Evolutionary conservation across 2,329 filamentous ascomycete genomes (phyloP).

Genomic region (Neopestalotiopsis sp.): DNA sequence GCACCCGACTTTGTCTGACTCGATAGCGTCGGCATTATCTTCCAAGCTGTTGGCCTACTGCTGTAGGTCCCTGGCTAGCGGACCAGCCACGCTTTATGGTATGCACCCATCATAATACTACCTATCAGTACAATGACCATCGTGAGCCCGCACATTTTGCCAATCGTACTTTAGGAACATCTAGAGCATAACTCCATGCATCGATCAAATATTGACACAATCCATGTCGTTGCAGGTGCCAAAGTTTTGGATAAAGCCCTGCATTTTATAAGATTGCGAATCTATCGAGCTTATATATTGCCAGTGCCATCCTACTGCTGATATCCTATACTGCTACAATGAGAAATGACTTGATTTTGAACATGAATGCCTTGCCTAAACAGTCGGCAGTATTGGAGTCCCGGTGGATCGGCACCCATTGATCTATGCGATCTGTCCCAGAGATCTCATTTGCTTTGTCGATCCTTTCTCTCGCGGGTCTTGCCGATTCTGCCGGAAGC

Average conservation of each 20-base stretch:
- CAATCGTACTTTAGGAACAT: background rate
- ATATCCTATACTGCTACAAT: constrained; percentile 1
- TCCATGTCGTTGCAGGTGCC: background rate
- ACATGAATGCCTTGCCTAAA: background rate
- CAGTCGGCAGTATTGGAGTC: background rate
- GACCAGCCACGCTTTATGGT: constrained; percentile 1
- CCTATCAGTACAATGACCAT: background rate
- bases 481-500: background rate
- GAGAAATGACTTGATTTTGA: background rate
- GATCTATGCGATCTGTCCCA: constrained; percentile 4
- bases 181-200: background rate
- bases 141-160: background rate
- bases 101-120: background rate
- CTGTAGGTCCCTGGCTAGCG: background rate
- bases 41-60: too few species aligned
- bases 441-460: constrained; percentile 1
- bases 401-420: background rate
- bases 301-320: background rate
- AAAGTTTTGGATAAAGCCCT: background rate
- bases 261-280: background rate
- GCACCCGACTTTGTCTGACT: background rate
- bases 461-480: background rate
- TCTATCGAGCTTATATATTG: background rate
- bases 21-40: background rate
- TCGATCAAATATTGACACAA: background rate